Evolutionary conservation across 768 basidiomycete genomes (phyloP).

Genomic region (Podaxis rugospora): DNA sequence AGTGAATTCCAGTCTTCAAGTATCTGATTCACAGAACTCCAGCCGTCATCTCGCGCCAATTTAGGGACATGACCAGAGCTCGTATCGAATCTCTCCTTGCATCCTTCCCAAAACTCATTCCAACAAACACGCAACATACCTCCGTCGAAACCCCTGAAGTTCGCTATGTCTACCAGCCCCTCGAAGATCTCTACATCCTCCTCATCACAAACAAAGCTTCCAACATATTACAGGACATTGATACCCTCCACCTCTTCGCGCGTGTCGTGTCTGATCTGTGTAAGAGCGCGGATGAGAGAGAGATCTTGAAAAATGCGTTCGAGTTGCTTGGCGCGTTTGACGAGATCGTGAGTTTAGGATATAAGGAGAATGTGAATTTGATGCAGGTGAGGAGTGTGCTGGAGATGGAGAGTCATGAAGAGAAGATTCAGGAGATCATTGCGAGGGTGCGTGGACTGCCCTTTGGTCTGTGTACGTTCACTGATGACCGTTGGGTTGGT

Average conservation of each 20-base stretch:
- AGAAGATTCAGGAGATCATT: slow-evolving; percentile 98
- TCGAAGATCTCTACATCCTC: slow-evolving; percentile 95
- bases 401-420: slow-evolving; percentile 91
- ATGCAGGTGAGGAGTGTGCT: slow-evolving; percentile 75
- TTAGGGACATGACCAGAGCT: slow-evolving; percentile 87
- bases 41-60: slow-evolving; percentile 97
- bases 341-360: slow-evolving; percentile 91
- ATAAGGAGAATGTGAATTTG: slow-evolving; percentile 72
- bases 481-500: slow-evolving; percentile 4
- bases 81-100: slow-evolving; percentile 94
- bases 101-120: slow-evolving; percentile 96
- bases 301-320: slow-evolving; percentile 87
- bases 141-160: slow-evolving; percentile 95
- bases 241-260: slow-evolving; percentile 91
- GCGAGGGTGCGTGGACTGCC: slow-evolving; percentile 59
- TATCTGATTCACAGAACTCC: slow-evolving; percentile 6
- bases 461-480: neutral
- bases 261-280: slow-evolving; percentile 92
- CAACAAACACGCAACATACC: slow-evolving; percentile 90
- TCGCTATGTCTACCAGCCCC: slow-evolving; percentile 93
- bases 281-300: slow-evolving; percentile 79
- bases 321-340: slow-evolving; percentile 95
- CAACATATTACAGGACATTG: slow-evolving; percentile 98
- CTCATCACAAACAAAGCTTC: slow-evolving; percentile 98
- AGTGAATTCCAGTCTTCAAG: neutral